Base-by-base conservation (phyloP, 441 rosid genomes). In the Erodium trifolium region DNA sequence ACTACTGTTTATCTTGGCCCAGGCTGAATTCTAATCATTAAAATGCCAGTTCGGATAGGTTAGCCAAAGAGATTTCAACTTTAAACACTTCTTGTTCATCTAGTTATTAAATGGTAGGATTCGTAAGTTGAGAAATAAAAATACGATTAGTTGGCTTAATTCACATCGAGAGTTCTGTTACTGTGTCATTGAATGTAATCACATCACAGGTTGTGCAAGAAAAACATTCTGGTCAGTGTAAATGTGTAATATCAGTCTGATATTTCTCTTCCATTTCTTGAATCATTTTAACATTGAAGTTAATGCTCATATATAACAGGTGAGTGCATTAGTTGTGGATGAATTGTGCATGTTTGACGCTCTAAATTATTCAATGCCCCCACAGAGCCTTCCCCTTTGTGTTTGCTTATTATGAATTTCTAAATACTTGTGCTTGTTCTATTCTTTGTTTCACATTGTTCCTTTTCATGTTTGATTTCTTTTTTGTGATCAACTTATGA, bases 61-160 rank as follows among this genome's bases (percentile, higher is more conserved):
- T 12, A 60, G n/a, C 64, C n/a, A 60, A 60, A 23, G 63, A 34
- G 64, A 60, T 11, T 60, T 60, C 64, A 60, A 60, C 34, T 34
- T 60, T 23, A 34, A 60, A 35, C 14, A 31, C 29, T 45, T 7
- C n/a, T 10, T 63, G 47, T 29, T 67, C 34, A 23, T 72, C 49
- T 39, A 47, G 73, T 41, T 14, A 70, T 47, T 60, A 19, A 10
- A 31, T n/a, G 3, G 63, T 70, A 23, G 55, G 64, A n/a, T 55
- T 53, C 69, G 62, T 70, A 27, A 65, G 68, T 47, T 55, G 60
- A 53, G 51, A 67, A 49, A n/a, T 49, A 39, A 73, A 13, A 34
- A 23, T 63, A 35, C 4, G 41, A 23, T 10, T 51, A 51, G 60
- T 41, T 59, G 39, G 68, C 9, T 60, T 65, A 12, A 67, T 45